phyloP scores from a whole-genome alignment of 441 rosid genomes.

The Lepidium campestre region DNA sequence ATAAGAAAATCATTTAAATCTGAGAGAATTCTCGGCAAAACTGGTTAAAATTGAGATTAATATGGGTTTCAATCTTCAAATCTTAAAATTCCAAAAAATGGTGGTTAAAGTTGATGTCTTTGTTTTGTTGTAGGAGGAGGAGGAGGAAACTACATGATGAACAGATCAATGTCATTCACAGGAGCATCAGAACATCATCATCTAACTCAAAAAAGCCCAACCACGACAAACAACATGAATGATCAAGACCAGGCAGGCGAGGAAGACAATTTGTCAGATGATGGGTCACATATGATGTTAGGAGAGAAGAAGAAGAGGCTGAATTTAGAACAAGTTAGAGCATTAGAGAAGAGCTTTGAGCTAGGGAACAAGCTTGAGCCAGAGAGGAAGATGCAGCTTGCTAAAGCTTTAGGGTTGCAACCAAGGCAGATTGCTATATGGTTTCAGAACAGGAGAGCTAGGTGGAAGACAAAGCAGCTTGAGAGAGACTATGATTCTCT shows the following conservation, averaged over 20 bases:
- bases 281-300: constrained; percentile 59
- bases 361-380: constrained; percentile 93
- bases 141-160: constrained; percentile 60
- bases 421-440: constrained; percentile 93
- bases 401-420: constrained; percentile 77
- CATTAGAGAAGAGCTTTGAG: constrained; percentile 89
- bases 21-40: too few species aligned
- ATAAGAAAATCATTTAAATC: too few species aligned
- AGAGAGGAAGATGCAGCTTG: constrained; percentile 85
- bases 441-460: constrained; percentile 95
- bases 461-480: constrained; percentile 95
- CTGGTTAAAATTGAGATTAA: too few species aligned
- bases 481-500: constrained; percentile 41
- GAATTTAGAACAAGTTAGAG: constrained; percentile 80
- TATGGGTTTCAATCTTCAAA: neutral
- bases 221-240: constrained; percentile 19
- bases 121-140: constrained; percentile 36
- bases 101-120: neutral
- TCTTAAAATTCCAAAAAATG: neutral
- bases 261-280: constrained; percentile 89
- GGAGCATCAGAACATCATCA: constrained; percentile 37
- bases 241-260: constrained; percentile 39
- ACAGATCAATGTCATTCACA: constrained; percentile 62
- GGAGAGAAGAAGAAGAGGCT: constrained; percentile 99
- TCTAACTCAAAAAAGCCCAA: constrained; percentile 21